Base-by-base conservation (phyloP, 352 stramenopile species). In the Saprolegnia parasitica region DNA sequence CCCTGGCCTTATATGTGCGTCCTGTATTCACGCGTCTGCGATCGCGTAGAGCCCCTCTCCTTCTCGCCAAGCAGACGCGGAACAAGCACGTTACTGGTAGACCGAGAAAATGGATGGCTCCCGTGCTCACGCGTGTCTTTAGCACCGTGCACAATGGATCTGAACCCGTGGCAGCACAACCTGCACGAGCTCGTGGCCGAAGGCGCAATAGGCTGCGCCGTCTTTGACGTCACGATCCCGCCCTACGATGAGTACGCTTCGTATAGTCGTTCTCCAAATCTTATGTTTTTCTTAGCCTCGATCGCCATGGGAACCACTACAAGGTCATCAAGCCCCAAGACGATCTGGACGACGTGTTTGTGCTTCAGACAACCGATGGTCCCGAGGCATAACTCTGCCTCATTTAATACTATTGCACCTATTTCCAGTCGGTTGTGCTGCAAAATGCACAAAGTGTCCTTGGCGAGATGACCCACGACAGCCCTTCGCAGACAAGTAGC, bases 141-240 rank as follows among this genome's bases (percentile, higher is more conserved):
- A n/a, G 84, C 81, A 4, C 86, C 86, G 1, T 67, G 78, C 74
- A 93, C 84, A 57, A 88, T 76, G 23, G 83, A 89, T 63, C 71
- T 95, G 74, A 73, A 89, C 45, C 86, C 86, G 4, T 76, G 87
- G 65, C 74, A 71, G 42, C 81, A 83, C 58, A 95, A 95, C 72
- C 66, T 95, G 56, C 86, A 95, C 65, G 77, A 95, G 66, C 83
- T 95, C 32, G 73, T 90, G 20, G 84, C 81, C n/a, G 84, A 80
- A 10, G 75, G 76, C 26, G 77, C 81, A n/a, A 76, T 86, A 52
- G 86, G 86, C 26, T 95, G 86, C 57, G 86, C 86, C 5, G 88
- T 95, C 65, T 84, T 95, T 47, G 86, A 95, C 78, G 90, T 95
- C 63, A 82, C 92, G 57, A 91, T 84, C 23, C 86, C 86, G n/a